Conservation (phyloP, 2,329 filamentous ascomycete genomes). For the Alternaria atra region DNA sequence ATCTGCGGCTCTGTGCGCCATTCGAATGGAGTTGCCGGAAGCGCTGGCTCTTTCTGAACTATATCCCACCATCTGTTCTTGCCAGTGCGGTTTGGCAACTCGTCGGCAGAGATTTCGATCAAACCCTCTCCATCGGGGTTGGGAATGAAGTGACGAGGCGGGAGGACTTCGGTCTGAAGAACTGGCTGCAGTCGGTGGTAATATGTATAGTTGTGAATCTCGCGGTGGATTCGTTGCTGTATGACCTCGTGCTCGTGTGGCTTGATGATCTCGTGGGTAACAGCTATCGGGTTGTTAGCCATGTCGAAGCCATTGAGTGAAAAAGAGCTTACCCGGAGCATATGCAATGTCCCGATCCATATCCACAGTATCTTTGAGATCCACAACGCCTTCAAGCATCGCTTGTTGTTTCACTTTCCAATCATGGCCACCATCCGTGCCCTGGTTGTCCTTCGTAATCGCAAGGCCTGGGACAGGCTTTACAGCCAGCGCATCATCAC, state of each 20-base stretch:
- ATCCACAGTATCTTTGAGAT: constrained; percentile 52
- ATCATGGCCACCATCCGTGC: not conserved
- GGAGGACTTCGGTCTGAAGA: constrained; percentile 62
- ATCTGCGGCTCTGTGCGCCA: constrained; percentile 48
- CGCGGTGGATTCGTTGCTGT: constrained; percentile 60
- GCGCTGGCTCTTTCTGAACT: constrained; percentile 29
- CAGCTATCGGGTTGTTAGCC: constrained; percentile 50
- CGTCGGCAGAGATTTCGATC: constrained; percentile 57
- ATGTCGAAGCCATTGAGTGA: not conserved
- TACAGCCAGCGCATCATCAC: constrained; percentile 1
- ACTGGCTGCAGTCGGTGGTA: constrained; percentile 64
- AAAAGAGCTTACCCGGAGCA: constrained; percentile 50
- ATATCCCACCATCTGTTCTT: constrained; percentile 43
- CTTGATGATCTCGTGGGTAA: constrained; percentile 60
- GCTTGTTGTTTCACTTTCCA: constrained; percentile 17
- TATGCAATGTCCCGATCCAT: constrained; percentile 47
- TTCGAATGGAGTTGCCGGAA: constrained; percentile 11
- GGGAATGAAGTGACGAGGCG: constrained; percentile 62
- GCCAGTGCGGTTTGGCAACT: constrained; percentile 49
- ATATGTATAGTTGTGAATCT: constrained; percentile 64
- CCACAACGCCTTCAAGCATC: constrained; percentile 42
- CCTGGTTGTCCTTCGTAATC: not conserved
- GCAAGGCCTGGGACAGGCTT: not conserved
- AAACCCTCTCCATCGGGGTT: constrained; percentile 46
- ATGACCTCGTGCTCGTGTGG: constrained; percentile 57